These are phyloP conservation scores for Beverwykella pulmonaria DNA, from an alignment of 495 filamentous ascomycete species.

Conservation along the genomic window DNA sequence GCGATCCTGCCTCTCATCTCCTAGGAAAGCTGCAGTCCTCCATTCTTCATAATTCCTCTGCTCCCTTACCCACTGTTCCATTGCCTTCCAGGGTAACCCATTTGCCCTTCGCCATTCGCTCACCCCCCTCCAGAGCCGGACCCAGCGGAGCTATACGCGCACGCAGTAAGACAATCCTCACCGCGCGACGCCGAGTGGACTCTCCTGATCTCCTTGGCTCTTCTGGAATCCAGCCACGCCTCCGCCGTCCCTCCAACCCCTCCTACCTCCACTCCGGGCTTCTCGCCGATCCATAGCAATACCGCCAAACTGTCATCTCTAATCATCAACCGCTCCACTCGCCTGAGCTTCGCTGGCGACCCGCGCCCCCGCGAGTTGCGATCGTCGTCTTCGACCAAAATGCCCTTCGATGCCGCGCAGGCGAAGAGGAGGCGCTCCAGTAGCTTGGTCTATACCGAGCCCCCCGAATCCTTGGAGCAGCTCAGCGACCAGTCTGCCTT, in stretches of 20 bases:
- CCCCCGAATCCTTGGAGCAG: conserved; percentile 90
- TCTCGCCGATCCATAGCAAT: conserved; percentile 46
- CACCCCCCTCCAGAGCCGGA: conserved; percentile 23
- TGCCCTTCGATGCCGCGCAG: conserved; percentile 60
- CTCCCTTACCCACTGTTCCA: not conserved
- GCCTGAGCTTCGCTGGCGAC: conserved; percentile 75
- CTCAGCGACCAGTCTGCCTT: conserved; percentile 92
- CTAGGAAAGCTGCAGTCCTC: not conserved
- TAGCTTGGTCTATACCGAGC: conserved; percentile 95
- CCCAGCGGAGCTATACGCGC: conserved; percentile 18
- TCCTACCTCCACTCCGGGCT: not conserved
- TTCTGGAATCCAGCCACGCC: not conserved
- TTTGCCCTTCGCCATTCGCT: conserved; percentile 21
- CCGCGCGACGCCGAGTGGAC: conserved; percentile 4
- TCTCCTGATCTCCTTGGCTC: conserved; percentile 4
- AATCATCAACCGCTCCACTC: conserved; percentile 67
- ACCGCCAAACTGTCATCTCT: conserved; percentile 88
- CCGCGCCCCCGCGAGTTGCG: conserved; percentile 64
- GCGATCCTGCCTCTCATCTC: not conserved
- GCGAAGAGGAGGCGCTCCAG: conserved; percentile 87
- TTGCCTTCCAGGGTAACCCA: conserved; percentile 6
- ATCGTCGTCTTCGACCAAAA: conserved; percentile 56
- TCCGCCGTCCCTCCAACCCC: conserved; percentile 3
- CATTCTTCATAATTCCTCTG: not conserved
- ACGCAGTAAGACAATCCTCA: conserved; percentile 25